Evolutionary conservation across 2,329 filamentous ascomycete species (phyloP).

Genomic region (Venturia effusa): DNA sequence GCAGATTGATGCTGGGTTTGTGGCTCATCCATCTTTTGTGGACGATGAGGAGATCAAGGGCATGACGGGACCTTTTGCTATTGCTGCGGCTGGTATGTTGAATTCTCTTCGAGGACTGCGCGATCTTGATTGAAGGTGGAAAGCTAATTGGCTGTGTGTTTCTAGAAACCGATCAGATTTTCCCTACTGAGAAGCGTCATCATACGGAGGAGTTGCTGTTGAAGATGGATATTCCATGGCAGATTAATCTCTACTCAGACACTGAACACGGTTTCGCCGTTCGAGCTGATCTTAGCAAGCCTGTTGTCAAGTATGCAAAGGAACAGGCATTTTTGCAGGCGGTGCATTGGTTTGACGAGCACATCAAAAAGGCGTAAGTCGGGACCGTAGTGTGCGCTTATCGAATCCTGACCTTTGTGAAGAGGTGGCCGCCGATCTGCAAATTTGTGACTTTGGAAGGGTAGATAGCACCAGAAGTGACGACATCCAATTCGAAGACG

Average conservation of each 20-base stretch:
- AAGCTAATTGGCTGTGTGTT: neutral
- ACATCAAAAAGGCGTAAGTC: constrained; percentile 30
- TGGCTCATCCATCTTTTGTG: constrained; percentile 70
- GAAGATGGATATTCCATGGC: constrained; percentile 49
- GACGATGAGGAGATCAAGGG: constrained; percentile 47
- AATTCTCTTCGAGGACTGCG: constrained; percentile 13
- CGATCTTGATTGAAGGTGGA: too few relatives aligned
- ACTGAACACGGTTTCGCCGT: constrained; percentile 68
- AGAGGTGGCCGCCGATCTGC: neutral
- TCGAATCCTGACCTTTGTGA: neutral
- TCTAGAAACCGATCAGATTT: constrained; percentile 47
- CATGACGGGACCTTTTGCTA: constrained; percentile 46
- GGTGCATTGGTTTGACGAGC: constrained; percentile 63
- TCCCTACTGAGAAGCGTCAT: constrained; percentile 44
- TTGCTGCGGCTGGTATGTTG: constrained; percentile 47
- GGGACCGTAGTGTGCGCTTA: neutral
- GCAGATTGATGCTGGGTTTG: constrained; percentile 58
- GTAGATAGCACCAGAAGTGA: neutral
- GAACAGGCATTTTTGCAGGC: constrained; percentile 74
- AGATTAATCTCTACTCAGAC: constrained; percentile 65
- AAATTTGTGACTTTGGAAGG: neutral
- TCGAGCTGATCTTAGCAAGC: constrained; percentile 50
- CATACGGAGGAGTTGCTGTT: constrained; percentile 49
- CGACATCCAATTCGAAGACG: neutral
- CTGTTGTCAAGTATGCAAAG: constrained; percentile 56